A percentile compares a stretch with the other conserved stretches of the same genome.
phyloP scores from a whole-genome alignment of 257 asterid species.

The Nicotiana paniculata region DNA sequence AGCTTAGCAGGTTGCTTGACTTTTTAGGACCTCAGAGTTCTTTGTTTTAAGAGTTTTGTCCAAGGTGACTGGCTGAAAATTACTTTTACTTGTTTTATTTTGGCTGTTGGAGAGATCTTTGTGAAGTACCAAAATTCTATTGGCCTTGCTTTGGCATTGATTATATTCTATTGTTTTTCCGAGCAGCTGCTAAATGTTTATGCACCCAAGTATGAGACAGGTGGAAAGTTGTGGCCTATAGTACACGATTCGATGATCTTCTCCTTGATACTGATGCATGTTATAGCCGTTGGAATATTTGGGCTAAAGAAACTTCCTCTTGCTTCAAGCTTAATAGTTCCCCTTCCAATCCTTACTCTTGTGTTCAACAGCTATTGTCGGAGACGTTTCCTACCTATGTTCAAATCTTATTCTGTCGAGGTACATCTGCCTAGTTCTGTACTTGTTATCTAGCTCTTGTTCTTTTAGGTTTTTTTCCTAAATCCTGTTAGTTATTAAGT shows the following conservation, averaged over 20 bases:
- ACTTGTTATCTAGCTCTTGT: neutral
- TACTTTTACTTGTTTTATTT: neutral
- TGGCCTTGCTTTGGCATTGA: neutral
- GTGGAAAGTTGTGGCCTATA: conserved; percentile 93
- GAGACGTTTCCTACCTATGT: conserved; percentile 72
- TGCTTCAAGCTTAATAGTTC: conserved; percentile 72
- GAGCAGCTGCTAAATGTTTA: conserved; percentile 73
- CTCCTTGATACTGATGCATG: conserved; percentile 80
- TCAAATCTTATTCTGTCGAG: conserved; percentile 82
- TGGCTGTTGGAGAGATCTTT: neutral
- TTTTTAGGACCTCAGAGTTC: neutral
- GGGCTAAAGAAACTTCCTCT: conserved; percentile 77
- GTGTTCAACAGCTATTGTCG: conserved; percentile 82
- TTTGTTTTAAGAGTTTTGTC: neutral
- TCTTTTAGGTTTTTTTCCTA: neutral
- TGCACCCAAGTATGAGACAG: conserved; percentile 73
- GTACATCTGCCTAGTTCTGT: conserved; percentile 27
- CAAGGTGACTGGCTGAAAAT: neutral
- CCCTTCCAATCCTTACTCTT: conserved; percentile 92
- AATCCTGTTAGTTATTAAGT: neutral
- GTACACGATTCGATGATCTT: conserved; percentile 80
- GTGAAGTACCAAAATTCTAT: neutral
- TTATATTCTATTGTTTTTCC: neutral
- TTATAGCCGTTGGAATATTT: conserved; percentile 88
- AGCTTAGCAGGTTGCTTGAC: neutral